Base-by-base conservation (phyloP, 352 stramenopile genomes). In the Globisporangium splendens region DNA sequence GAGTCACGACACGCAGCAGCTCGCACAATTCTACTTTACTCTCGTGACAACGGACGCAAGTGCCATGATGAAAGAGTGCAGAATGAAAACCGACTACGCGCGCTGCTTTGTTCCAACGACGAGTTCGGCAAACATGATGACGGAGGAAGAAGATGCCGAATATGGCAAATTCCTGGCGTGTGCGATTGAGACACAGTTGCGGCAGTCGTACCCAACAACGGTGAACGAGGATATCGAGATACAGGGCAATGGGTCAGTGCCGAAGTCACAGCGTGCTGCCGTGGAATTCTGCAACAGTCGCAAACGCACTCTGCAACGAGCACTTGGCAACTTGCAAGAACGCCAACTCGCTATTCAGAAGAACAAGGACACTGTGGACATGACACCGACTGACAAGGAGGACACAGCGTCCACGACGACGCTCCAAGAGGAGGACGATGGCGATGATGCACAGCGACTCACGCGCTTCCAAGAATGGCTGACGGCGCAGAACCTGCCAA, bases 381-480 rank as follows among this genome's bases (percentile, higher is more conserved):
- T 20, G 3, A 0, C 50, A 7, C 6, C 8, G 14, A 46, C 7
- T 28, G 22, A 14, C 35, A 18, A 13, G 18, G 43, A 47, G n/a
- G 21, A 21, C n/a, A 4, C 22, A 35, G 10, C 10, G 28, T 35
- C 28, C 28, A 35, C 28, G 28, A 10, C 28, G 28, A 35, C 5
- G 28, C 7, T 35, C 28, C 24, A 35, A n/a, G 33, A 42, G 24
- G 42, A 22, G n/a, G 15, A 48, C 44, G 10, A 10, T 21, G 33
- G 8, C 8, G 63, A 55, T 15, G 71, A 69, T 12, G 13, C 42
- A 21, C 28, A 35, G 17, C 35, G n/a, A 39, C 51, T 70, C 20
- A 49, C 61, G 22, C 50, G 56, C 8, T 88, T 93, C 24, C 56
- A 80, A 47, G 35, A 50, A 18, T 93, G 75, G 77, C 70, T 93